Conservation (phyloP, 192 early-diverging fungal species). For the Anaeromyces robustus region DNA sequence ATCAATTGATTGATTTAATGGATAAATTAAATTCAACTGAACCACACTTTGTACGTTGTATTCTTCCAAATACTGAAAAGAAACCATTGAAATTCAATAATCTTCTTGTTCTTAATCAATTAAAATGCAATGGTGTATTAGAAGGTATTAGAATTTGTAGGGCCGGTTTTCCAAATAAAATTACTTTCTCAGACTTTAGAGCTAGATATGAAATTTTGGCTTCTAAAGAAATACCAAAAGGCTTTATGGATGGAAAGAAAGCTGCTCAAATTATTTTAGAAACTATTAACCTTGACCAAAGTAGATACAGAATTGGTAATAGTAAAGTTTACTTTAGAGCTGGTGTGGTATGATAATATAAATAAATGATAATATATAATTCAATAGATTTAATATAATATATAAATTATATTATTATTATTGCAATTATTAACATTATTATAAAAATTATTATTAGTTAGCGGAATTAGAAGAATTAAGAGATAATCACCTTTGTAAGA, state of each 20-base stretch:
- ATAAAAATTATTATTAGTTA: background rate
- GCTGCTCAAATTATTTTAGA: conserved; percentile 67
- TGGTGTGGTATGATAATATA: conserved; percentile 45
- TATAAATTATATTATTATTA: too few relatives aligned
- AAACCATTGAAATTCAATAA: conserved; percentile 63
- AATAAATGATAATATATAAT: too few relatives aligned
- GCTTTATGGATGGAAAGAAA: conserved; percentile 79
- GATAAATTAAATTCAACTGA: conserved; percentile 72
- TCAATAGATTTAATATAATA: too few relatives aligned
- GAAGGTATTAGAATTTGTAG: conserved; percentile 97
- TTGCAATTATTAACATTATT: too few relatives aligned
- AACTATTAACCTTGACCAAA: conserved; percentile 53
- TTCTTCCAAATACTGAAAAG: conserved; percentile 88
- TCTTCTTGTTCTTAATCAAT: conserved; percentile 76
- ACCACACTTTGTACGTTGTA: conserved; percentile 98
- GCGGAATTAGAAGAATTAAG: conserved; percentile 87
- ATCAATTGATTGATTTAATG: conserved; percentile 83
- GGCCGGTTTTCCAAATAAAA: conserved; percentile 85
- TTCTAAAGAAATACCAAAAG: conserved; percentile 58
- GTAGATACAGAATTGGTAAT: conserved; percentile 73
- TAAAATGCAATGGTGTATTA: conserved; percentile 91
- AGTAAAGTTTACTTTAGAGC: conserved; percentile 95
- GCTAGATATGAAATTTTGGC: conserved; percentile 86
- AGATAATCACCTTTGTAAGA: conserved; percentile 64
- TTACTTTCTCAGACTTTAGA: conserved; percentile 82